Conservation (phyloP, 2,329 filamentous ascomycete species). For the Cladophialophora psammophila region DNA sequence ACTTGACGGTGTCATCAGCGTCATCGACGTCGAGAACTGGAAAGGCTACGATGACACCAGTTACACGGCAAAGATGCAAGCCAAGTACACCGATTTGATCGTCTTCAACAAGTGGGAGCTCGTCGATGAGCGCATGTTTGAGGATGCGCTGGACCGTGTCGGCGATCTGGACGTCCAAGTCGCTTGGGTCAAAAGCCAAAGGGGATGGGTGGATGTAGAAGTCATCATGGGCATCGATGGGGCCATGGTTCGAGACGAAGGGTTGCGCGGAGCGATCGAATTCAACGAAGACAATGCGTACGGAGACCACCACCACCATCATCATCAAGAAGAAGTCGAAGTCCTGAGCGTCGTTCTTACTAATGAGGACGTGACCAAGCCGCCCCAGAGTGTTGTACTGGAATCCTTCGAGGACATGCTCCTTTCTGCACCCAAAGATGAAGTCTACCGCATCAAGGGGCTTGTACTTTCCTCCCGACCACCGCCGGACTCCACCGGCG, state of each 20-base stretch:
- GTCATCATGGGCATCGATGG: constrained; percentile 88
- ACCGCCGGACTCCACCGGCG: constrained; percentile 58
- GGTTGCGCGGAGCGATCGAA: constrained; percentile 41
- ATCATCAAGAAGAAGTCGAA: constrained; percentile 81
- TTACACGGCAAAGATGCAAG: constrained; percentile 87
- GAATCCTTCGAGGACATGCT: constrained; percentile 67
- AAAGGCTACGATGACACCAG: constrained; percentile 88
- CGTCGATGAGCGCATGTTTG: constrained; percentile 75
- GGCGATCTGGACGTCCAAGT: constrained; percentile 81
- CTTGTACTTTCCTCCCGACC: constrained; percentile 56
- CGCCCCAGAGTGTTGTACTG: constrained; percentile 55
- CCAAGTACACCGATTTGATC: constrained; percentile 86
- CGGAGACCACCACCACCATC: constrained; percentile 59
- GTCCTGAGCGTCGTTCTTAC: constrained; percentile 77
- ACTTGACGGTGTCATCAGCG: constrained; percentile 86
- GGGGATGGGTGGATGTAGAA: constrained; percentile 77
- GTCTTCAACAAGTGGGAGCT: constrained; percentile 93
- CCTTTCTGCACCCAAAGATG: constrained; percentile 84
- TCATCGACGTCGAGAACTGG: constrained; percentile 96
- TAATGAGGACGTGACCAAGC: constrained; percentile 52
- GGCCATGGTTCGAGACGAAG: constrained; percentile 64
- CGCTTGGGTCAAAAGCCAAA: constrained; percentile 84
- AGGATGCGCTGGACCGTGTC: constrained; percentile 78
- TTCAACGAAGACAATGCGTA: constrained; percentile 51
- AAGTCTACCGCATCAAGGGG: constrained; percentile 93